A percentile compares a stretch with the other conserved stretches of the same genome.
These are phyloP conservation scores for Xylariaceae sp. DNA, from an alignment of 2,329 filamentous ascomycete genomes.

Conservation along the genomic window DNA sequence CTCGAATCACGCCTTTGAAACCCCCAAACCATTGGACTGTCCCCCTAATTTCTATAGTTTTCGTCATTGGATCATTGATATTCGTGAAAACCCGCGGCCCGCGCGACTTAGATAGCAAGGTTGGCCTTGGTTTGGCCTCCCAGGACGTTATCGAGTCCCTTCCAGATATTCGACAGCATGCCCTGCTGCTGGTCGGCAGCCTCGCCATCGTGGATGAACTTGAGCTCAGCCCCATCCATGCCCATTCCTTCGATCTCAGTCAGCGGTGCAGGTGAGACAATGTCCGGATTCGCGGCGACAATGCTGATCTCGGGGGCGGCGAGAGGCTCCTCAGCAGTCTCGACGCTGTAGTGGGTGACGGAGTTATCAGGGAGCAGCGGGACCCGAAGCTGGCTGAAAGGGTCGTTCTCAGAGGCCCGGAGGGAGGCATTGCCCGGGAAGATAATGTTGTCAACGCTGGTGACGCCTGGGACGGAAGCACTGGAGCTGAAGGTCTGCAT, in stretches of 20 bases:
- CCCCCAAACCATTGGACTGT: not conserved
- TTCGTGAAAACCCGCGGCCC: slow-evolving; percentile 6
- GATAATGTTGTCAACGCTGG: slow-evolving; percentile 48
- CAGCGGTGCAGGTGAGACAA: slow-evolving; percentile 46
- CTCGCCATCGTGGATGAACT: slow-evolving; percentile 41
- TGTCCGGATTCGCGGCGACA: slow-evolving; percentile 52
- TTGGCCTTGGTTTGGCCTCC: slow-evolving; percentile 22
- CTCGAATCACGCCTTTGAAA: slow-evolving; percentile 10
- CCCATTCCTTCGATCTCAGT: slow-evolving; percentile 56
- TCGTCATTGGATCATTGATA: slow-evolving; percentile 6
- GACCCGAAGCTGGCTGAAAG: slow-evolving; percentile 44
- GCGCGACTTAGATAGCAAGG: slow-evolving; percentile 20
- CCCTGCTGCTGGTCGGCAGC: slow-evolving; percentile 30
- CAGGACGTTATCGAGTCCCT: slow-evolving; percentile 49
- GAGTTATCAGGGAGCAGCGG: slow-evolving; percentile 60
- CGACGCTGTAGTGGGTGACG: slow-evolving; percentile 36
- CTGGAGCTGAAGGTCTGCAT: slow-evolving; percentile 61
- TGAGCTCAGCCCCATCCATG: slow-evolving; percentile 52
- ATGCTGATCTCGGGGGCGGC: slow-evolving; percentile 45
- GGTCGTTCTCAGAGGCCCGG: slow-evolving; percentile 22
- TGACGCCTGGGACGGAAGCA: slow-evolving; percentile 31
- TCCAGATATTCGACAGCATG: slow-evolving; percentile 53
- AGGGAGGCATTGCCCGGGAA: slow-evolving; percentile 43
- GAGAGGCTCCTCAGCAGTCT: slow-evolving; percentile 38
- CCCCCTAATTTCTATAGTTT: not conserved